phyloP scores from a whole-genome alignment of 2,329 filamentous ascomycete genomes.

The Aspergillus sp. region DNA sequence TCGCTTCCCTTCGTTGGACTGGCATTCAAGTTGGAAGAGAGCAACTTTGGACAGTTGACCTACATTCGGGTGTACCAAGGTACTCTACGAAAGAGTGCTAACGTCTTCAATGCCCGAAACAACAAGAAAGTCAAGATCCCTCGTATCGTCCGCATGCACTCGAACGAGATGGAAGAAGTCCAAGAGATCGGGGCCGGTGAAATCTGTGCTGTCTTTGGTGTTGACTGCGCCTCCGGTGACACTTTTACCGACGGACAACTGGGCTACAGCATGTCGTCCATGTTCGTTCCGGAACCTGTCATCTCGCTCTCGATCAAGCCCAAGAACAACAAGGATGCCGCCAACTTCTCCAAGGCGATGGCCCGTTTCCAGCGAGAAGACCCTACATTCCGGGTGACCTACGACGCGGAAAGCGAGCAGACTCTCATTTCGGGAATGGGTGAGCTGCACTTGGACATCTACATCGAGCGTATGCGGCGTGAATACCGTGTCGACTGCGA shows the following conservation, averaged over 20 bases:
- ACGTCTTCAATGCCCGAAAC: slow-evolving; percentile 86
- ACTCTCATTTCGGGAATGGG: slow-evolving; percentile 99
- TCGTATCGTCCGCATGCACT: slow-evolving; percentile 98
- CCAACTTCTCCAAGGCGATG: slow-evolving; percentile 98
- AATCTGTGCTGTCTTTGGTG: slow-evolving; percentile 96
- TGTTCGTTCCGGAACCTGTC: slow-evolving; percentile 94
- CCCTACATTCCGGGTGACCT: slow-evolving; percentile 90
- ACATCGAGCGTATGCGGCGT: slow-evolving; percentile 90
- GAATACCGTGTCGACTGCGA: slow-evolving; percentile 95
- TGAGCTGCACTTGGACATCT: slow-evolving; percentile 92
- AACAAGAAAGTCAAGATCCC: slow-evolving; percentile 96
- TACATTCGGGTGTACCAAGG: slow-evolving; percentile 99
- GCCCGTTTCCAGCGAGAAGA: slow-evolving; percentile 98
- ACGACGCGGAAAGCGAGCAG: slow-evolving; percentile 86
- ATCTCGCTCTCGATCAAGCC: slow-evolving; percentile 97
- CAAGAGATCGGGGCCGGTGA: slow-evolving; percentile 87
- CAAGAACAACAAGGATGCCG: slow-evolving; percentile 81
- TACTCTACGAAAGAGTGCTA: slow-evolving; percentile 74
- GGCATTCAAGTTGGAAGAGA: slow-evolving; percentile 98
- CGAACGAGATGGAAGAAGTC: slow-evolving; percentile 98
- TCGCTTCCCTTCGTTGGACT: slow-evolving; percentile 88
- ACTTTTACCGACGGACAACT: slow-evolving; percentile 93
- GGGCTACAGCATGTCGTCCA: slow-evolving; percentile 92
- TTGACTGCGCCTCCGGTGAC: slow-evolving; percentile 95
- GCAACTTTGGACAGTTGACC: slow-evolving; percentile 94